Evolutionary conservation across 306 rosid species (phyloP), one percentile per base, ranked within the genome.

Genomic region (Quillaja saponaria): DNA sequence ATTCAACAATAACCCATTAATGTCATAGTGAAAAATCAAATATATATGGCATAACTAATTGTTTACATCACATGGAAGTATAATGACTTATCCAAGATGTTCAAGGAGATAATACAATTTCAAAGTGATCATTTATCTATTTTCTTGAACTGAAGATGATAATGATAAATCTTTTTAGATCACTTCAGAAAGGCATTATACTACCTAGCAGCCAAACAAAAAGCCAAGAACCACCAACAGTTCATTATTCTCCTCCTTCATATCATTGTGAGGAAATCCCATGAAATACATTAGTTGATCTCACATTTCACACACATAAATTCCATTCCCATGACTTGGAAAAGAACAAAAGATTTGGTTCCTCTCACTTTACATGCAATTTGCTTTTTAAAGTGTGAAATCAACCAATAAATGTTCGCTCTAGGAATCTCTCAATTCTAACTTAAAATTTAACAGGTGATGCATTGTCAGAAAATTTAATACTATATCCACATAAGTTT

Each of bases 281-380:
- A 1, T 25, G 4, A 2, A 1, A 25, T 25, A 25, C 4, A 25
- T 25, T 25, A 25, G 31, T 4, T 25, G 31, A 25, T 25, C 31
- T 25, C 31, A 25, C 31, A 25, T 25, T n/a, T 38, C 59, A 56
- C n/a, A 16, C 57, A 25, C 31, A 1, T 25, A 4, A 4, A 4
- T 4, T 1, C 31, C 31, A 25, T 4, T 1, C 31, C 31, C 2
- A 4, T 25, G 31, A 25, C 31, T 25, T 25, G 16, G 61, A 58
- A 39, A 58, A 46, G 13, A 51, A 63, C n/a, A 19, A 44, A 47
- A 40, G 37, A 33, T 19, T 53, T 51, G 31, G 21, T 38, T 50
- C 46, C 71, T 13, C 40, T 15, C 15, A 63, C 35, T 63, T 53
- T 21, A 20, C 61, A 44, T 42, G 48, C 19, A 51, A 49, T 51